Evolutionary conservation across 2,329 filamentous ascomycete genomes (phyloP).

Genomic region (Fusarium palustre): DNA sequence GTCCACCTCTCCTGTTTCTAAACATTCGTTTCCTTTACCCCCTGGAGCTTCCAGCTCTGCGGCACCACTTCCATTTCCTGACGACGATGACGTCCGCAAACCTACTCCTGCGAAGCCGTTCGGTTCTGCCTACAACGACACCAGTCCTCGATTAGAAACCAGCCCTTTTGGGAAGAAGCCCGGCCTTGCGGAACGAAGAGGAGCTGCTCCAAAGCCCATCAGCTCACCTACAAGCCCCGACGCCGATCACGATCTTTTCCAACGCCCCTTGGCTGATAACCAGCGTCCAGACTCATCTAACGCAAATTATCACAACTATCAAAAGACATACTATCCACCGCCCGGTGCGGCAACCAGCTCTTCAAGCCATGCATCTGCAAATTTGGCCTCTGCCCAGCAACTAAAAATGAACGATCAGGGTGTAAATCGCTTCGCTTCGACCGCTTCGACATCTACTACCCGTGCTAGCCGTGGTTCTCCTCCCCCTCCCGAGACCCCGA

Average conservation of each 20-base stretch:
- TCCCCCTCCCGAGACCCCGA: constrained; percentile 91
- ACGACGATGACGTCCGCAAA: constrained; percentile 70
- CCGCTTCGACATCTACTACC: constrained; percentile 92
- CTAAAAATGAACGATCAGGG: constrained; percentile 57
- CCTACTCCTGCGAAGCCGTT: constrained; percentile 59
- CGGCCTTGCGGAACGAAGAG: constrained; percentile 82
- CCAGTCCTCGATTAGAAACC: constrained; percentile 65
- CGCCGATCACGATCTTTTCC: constrained; percentile 82
- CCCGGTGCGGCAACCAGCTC: constrained; percentile 57
- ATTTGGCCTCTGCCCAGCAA: constrained; percentile 40
- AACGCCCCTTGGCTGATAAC: constrained; percentile 67
- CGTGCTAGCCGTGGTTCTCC: constrained; percentile 92
- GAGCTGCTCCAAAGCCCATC: constrained; percentile 83
- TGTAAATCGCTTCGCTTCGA: constrained; percentile 77
- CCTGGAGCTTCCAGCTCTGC: constrained; percentile 78
- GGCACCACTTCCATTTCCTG: constrained; percentile 76
- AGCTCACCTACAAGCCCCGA: constrained; percentile 85
- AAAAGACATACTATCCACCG: constrained; percentile 71
- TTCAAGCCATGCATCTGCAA: constrained; percentile 49
- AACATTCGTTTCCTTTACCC: constrained; percentile 72
- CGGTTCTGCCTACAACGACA: constrained; percentile 62
- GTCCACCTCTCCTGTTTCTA: constrained; percentile 56
- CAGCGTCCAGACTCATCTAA: constrained; percentile 56
- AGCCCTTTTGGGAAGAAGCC: constrained; percentile 69
- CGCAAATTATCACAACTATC: constrained; percentile 62